Base-by-base conservation (phyloP, 768 basidiomycete species). In the Collybiopsis luxurians region DNA sequence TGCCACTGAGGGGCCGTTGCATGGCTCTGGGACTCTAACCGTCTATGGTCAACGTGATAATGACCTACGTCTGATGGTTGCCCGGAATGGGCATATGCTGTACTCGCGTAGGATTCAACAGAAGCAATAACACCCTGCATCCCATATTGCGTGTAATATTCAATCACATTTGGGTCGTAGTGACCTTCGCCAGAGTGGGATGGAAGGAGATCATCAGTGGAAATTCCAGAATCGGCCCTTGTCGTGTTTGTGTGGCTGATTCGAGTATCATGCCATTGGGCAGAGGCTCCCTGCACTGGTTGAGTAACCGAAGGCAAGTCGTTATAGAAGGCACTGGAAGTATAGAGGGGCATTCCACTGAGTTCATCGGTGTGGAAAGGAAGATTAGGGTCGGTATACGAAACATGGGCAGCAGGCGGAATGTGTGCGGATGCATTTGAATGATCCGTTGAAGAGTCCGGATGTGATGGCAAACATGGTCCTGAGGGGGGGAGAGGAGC, bases 61-160 rank as follows among this genome's bases (percentile, higher is more conserved):
- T n/a, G 5, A 11, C 4, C 36, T 2, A n/a, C 24, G 21, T 39
- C 21, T 24, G 50, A 34, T 23, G 36, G 12, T 23, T 40, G 50
- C 10, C 23, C 24, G 21, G 19, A 2, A 15, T 28, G 47, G n/a
- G 36, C 23, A 34, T 27, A 26, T n/a, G 21, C 5, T 11, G 50
- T 31, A n/a, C 50, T 24, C 15, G 50, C 24, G 36, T 39, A 51
- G n/a, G 50, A 51, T 51, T 51, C 34, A 39, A 51, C 50, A 26
- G 50, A 51, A 26, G 50, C 50, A 39, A 51, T 36, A 15, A 51
- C 50, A 2, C 50, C 34, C 26, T 51, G 50, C 50, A 51, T 51
- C 24, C 50, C 50, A 27, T 51, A 51, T 36, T 36, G 50, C 10
- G 31, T 51, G n/a, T 51, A 39, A n/a, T 36, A 34, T 24, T 38